Conservation (phyloP, 768 basidiomycete genomes). For the Macrocybe gigantea region DNA sequence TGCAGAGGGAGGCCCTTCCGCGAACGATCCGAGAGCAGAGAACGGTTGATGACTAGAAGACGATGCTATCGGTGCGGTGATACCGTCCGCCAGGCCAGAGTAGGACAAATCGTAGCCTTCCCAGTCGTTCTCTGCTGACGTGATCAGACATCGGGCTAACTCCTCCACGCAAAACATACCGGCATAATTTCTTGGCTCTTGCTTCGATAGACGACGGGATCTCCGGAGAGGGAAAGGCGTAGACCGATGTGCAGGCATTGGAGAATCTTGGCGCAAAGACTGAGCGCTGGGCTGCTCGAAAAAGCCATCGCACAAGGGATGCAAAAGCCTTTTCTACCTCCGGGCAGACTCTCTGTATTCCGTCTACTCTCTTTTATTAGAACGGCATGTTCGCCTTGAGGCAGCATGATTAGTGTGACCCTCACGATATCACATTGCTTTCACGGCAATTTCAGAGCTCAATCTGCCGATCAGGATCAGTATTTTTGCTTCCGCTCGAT, state of each 20-base stretch:
- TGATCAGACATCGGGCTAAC: neutral
- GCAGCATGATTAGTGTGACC: slow-evolving; percentile 1
- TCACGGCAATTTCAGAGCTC: too few species aligned
- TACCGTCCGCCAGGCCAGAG: neutral
- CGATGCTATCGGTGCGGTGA: neutral
- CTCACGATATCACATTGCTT: slow-evolving; percentile 5
- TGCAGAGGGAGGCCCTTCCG: neutral
- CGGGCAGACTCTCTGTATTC: slow-evolving; percentile 11
- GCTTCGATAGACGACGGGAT: slow-evolving; percentile 39
- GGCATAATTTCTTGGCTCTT: slow-evolving; percentile 26
- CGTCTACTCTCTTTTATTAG: slow-evolving; percentile 26
- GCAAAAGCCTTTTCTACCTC: too few species aligned
- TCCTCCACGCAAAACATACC: slow-evolving; percentile 12
- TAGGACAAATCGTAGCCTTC: slow-evolving; percentile 4
- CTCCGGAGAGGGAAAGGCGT: slow-evolving; percentile 19
- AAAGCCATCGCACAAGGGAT: too few species aligned
- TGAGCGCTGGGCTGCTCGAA: neutral
- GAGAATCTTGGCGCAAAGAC: slow-evolving; percentile 6
- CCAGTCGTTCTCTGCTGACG: slow-evolving; percentile 3
- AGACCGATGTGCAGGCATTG: slow-evolving; percentile 6
- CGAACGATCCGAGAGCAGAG: neutral
- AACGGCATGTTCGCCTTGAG: slow-evolving; percentile 35
- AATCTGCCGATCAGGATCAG: neutral
- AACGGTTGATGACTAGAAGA: neutral
- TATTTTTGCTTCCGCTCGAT: slow-evolving; percentile 6